Evolutionary conservation across 1,284 basidiomycete genomes (phyloP).

Genomic region (Pseudozyma sp.): DNA sequence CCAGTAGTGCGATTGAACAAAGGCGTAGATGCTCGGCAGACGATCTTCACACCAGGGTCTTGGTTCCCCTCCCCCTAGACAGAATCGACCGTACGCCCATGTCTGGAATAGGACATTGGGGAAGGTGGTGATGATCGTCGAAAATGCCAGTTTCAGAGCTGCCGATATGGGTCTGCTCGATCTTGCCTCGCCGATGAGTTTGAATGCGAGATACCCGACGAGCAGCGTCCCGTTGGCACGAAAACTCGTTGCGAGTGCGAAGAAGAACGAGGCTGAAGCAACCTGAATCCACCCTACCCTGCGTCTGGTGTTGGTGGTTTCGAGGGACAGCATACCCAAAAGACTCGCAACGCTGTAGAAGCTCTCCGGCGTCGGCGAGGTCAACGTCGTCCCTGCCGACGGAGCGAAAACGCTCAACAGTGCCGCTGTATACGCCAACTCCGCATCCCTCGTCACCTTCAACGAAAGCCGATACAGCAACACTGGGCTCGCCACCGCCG

Average conservation of each 20-base stretch:
- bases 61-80: constrained; percentile 66
- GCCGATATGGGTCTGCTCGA: neutral
- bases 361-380: constrained; percentile 82
- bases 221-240: constrained; percentile 86
- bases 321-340: constrained; percentile 33
- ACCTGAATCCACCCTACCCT: constrained; percentile 63
- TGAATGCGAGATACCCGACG: constrained; percentile 73
- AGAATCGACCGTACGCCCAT: constrained; percentile 77
- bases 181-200: constrained; percentile 22
- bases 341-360: constrained; percentile 79
- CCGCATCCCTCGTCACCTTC: constrained; percentile 68
- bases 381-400: constrained; percentile 78
- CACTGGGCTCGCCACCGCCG: constrained; percentile 70
- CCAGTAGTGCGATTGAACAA: constrained; percentile 88
- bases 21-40: constrained; percentile 81
- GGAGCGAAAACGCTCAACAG: constrained; percentile 82
- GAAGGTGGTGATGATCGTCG: constrained; percentile 31
- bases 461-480: constrained; percentile 73
- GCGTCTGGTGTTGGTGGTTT: neutral
- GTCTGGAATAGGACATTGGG: constrained; percentile 82
- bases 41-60: constrained; percentile 77
- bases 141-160: constrained; percentile 1
- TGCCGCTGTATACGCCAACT: constrained; percentile 75
- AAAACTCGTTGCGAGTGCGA: constrained; percentile 77
- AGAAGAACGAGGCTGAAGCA: constrained; percentile 76